Evolutionary conservation across 352 stramenopile genomes (phyloP).

Genomic region (Phytophthora fragariaefolia): DNA sequence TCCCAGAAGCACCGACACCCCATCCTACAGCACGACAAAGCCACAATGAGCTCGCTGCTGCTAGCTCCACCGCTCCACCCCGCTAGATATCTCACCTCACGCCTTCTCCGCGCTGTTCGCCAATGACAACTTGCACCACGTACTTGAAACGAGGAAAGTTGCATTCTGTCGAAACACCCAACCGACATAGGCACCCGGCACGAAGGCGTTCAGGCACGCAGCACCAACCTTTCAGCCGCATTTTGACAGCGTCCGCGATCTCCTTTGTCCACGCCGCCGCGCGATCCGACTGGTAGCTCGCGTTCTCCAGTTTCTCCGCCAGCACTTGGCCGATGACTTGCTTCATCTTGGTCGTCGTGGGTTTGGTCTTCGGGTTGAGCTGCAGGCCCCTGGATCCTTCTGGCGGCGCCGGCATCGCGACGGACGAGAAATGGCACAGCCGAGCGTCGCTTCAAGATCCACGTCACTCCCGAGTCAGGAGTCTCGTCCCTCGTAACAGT

Average conservation of each 20-base stretch:
- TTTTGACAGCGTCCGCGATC: slow-evolving; percentile 87
- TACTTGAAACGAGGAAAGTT: slow-evolving; percentile 92
- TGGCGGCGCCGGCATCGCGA: slow-evolving; percentile 48
- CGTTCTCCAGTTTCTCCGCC: slow-evolving; percentile 69
- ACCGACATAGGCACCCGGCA: background rate
- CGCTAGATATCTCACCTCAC: slow-evolving; percentile 59
- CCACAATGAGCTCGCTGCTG: too few relatives aligned
- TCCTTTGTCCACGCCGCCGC: slow-evolving; percentile 83
- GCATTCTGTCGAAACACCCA: slow-evolving; percentile 32
- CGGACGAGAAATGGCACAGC: background rate
- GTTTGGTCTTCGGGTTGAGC: slow-evolving; percentile 60
- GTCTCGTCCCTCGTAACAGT: slow-evolving; percentile 2
- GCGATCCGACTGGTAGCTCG: slow-evolving; percentile 76
- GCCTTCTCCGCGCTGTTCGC: slow-evolving; percentile 88
- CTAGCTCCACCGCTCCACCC: too few relatives aligned
- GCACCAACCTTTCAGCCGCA: slow-evolving; percentile 73
- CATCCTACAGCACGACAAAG: slow-evolving; percentile 57
- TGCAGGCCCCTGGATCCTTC: slow-evolving; percentile 55
- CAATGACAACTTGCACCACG: slow-evolving; percentile 91
- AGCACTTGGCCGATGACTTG: slow-evolving; percentile 73
- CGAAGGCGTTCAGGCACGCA: background rate
- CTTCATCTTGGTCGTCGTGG: slow-evolving; percentile 85
- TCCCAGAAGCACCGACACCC: slow-evolving; percentile 92
- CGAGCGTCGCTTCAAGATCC: slow-evolving; percentile 29
- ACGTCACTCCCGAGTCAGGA: too few relatives aligned